Evolutionary conservation across 345 rosid genomes (phyloP), one percentile per base, ranked within the genome.

Genomic region (Schrenkiella parvula): DNA sequence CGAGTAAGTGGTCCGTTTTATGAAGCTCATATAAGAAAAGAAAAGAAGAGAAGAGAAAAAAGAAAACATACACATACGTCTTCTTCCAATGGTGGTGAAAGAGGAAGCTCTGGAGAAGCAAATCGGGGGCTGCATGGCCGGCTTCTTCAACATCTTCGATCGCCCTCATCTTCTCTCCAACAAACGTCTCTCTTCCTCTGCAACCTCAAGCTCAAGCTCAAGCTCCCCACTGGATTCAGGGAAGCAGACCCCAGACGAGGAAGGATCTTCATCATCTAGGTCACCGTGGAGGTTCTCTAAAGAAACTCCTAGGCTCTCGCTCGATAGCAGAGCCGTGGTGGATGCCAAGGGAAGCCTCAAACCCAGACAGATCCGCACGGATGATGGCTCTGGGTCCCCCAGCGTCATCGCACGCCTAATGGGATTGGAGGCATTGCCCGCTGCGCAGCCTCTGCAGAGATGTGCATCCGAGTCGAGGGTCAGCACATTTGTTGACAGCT

Each of bases 261-360:
- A 84, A 78, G 85, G 87, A 42, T 54, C 64, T 11, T 51, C 84
- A 42, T 54, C 64, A 7, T 51, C 84, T 2, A 86, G 80, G 61
- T 73, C 89, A 34, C 73, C 97, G 1, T 84, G 98, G 99, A 91
- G 86, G 83, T 87, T 86, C 83, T 84, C 84, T 26, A 95, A 84
- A 71, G 99, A 89, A 73, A 88, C 96, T 71, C 99, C 99, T 1
- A 78, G 99, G 67, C 93, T 95, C 9, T 95, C 99, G 4, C 97
- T 95, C n/a, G 99, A 95, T 28, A 95, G 99, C 83, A 84, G 98
- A 70, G 96, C 96, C 12, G 79, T 85, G 1, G 86, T 92, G 32
- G 97, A 91, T 44, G 93, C 93, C 2, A 95, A 84, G 44, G 99
- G 98, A 61, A 80, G 84, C 80, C 93, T 95, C 54, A 88, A 88